Base-by-base conservation (phyloP, 192 early-diverging fungal genomes). In the Gamsiella multidivaricata region DNA sequence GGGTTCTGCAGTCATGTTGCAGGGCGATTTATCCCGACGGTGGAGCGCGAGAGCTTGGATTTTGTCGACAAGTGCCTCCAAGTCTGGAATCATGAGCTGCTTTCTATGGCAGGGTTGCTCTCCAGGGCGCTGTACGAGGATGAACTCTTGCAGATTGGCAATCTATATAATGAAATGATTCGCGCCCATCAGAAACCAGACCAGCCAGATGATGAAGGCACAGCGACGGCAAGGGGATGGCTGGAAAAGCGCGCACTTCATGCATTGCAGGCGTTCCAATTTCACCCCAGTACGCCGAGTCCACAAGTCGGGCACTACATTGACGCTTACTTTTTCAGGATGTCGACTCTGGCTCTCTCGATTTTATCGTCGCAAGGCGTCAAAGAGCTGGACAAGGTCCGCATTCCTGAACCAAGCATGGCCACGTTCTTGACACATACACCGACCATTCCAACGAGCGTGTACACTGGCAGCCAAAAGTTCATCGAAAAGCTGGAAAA, bases 1-100 rank as follows among this genome's bases (percentile, higher is more conserved):
- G 94, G 95, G 20, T 93, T 89, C 67, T 85, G 85, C 23, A 86
- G 88, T 28, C 94, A 94, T 55, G 69, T 96, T 33, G 91, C 92
- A 11, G 92, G 89, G 11, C 88, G 93, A 39, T 84, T 97, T 28
- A 97, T 97, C 61, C 95, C 94, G 0, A 97, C 95, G 7, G 95
- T 97, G 4, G 94, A 97, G 60, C 88, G 95, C 49, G 95, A 97
- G 71, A 87, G 83, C 14, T 88, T 97, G 31, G 95, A 97, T 55
- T 95, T 97, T 85, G 93, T 93, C 6, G 94, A 96, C 78, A 88
- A 87, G 17, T 85, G 85, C 15, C 82, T 97, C 2, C 85, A 87
- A 46, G 65, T 86, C 28, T 97, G 92, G 90, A 97, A 97, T 65
- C 84, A 88, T 60, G 93, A 96, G 52, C 64, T 97, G 10, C 69